Evolutionary conservation across 148 eudicot genomes (phyloP).

Genomic region (Talinum fruticosum): DNA sequence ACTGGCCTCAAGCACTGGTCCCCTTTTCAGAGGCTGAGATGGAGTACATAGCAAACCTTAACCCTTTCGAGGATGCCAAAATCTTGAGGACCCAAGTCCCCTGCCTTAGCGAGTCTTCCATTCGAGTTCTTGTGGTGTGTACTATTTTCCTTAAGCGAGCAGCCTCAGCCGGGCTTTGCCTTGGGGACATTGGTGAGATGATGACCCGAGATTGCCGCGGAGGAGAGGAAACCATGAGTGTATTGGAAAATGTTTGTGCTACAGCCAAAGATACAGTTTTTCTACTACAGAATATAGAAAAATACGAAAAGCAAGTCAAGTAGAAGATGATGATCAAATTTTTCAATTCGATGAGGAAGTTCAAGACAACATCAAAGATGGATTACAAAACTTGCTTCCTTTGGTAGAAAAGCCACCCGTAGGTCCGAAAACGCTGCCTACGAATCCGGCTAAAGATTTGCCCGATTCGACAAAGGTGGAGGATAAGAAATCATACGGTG

Average conservation of each 20-base stretch:
- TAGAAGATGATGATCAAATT: conserved; percentile 30
- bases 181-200: conserved; percentile 87
- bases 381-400: conserved; percentile 17
- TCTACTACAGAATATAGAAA: conserved; percentile 6
- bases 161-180: conserved; percentile 59
- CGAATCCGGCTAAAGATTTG: conserved; percentile 26
- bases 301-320: background rate
- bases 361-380: conserved; percentile 19
- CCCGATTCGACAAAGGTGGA: conserved; percentile 8
- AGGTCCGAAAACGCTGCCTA: conserved; percentile 33
- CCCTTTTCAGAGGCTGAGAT: conserved; percentile 80
- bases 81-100: conserved; percentile 64
- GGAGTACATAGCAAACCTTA: conserved; percentile 60
- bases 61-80: conserved; percentile 74
- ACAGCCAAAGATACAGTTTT: conserved; percentile 43
- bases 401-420: conserved; percentile 37
- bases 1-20: conserved; percentile 94
- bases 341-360: conserved; percentile 47
- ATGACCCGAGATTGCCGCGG: conserved; percentile 77
- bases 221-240: conserved; percentile 60
- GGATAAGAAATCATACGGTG: background rate
- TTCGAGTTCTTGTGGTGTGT: conserved; percentile 80
- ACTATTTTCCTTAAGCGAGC: conserved; percentile 72
- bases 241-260: conserved; percentile 58
- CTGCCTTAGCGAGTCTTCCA: conserved; percentile 60